phyloP scores from a whole-genome alignment of 2,329 filamentous ascomycete species.

The Botrytis paeoniae region DNA sequence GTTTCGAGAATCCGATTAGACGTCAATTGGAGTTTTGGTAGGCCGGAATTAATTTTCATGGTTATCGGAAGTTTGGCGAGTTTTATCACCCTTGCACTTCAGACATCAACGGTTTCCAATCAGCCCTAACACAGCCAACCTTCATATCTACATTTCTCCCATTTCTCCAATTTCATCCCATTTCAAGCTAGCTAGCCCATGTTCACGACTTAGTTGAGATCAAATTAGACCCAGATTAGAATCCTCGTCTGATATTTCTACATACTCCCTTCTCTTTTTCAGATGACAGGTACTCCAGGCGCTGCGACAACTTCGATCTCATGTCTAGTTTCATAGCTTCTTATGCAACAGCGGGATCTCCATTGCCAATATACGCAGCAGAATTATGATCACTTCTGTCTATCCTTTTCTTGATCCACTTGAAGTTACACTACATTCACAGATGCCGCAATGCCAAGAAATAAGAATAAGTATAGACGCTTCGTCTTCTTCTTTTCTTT shows the following conservation, averaged over 20 bases:
- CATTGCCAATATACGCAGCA: slow-evolving; percentile 30
- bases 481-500: slow-evolving; percentile 26
- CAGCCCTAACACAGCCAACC: slow-evolving; percentile 17
- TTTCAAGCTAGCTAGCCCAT: slow-evolving; percentile 18
- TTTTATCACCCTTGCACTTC: slow-evolving; percentile 29
- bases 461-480: slow-evolving; percentile 35
- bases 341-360: slow-evolving; percentile 36
- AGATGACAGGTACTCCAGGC: slow-evolving; percentile 26
- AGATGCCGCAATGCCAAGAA: slow-evolving; percentile 33
- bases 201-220: neutral
- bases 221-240: slow-evolving; percentile 24
- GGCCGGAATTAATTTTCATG: neutral
- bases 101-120: slow-evolving; percentile 33
- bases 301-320: slow-evolving; percentile 34
- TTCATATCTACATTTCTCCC: slow-evolving; percentile 4
- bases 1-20: neutral
- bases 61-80: slow-evolving; percentile 16
- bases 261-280: slow-evolving; percentile 26
- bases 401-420: slow-evolving; percentile 18
- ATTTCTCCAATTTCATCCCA: slow-evolving; percentile 20
- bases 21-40: neutral
- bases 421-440: slow-evolving; percentile 15
- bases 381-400: slow-evolving; percentile 26
- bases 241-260: slow-evolving; percentile 22
- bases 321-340: slow-evolving; percentile 34